These are phyloP conservation scores for Calocera viscosa DNA, from an alignment of 768 basidiomycete species.

Conservation along the genomic window DNA sequence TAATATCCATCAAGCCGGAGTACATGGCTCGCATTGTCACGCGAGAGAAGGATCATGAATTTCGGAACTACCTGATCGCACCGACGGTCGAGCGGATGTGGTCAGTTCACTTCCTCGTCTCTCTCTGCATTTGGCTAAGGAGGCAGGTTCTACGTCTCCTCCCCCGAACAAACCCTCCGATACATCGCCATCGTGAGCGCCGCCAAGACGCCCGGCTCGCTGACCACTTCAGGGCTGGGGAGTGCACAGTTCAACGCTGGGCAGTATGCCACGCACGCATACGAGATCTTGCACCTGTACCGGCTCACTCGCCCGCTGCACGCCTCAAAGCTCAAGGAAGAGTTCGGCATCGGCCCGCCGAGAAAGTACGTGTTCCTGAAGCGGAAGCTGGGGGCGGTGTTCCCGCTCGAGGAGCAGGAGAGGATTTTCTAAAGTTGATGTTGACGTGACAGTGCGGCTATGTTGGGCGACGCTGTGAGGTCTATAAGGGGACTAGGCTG, in stretches of 20 bases:
- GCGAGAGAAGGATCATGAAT: slow-evolving; percentile 31
- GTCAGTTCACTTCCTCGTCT: slow-evolving; percentile 24
- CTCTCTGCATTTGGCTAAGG: slow-evolving; percentile 25
- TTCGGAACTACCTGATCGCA: slow-evolving; percentile 26
- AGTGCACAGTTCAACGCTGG: slow-evolving; percentile 31
- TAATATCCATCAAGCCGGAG: slow-evolving; percentile 27
- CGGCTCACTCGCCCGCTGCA: slow-evolving; percentile 21
- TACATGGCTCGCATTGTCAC: slow-evolving; percentile 25
- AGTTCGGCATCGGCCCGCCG: slow-evolving; percentile 20
- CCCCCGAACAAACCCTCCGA: slow-evolving; percentile 12
- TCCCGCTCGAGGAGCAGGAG: slow-evolving; percentile 21
- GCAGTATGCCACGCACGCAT: slow-evolving; percentile 26
- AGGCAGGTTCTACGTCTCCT: slow-evolving; percentile 20
- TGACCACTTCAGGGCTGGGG: slow-evolving; percentile 27
- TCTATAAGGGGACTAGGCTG: background rate
- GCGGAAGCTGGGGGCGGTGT: slow-evolving; percentile 22
- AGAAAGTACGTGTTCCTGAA: slow-evolving; percentile 24
- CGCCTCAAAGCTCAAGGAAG: slow-evolving; percentile 19
- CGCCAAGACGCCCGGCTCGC: slow-evolving; percentile 28
- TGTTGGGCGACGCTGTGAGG: background rate
- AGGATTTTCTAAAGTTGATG: slow-evolving; percentile 19
- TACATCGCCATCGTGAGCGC: slow-evolving; percentile 23
- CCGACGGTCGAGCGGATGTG: slow-evolving; percentile 25
- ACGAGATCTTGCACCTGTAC: slow-evolving; percentile 24
- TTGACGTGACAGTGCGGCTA: too few species aligned